Conservation (phyloP, 2,329 filamentous ascomycete genomes). For the Fusarium xyrophilum region DNA sequence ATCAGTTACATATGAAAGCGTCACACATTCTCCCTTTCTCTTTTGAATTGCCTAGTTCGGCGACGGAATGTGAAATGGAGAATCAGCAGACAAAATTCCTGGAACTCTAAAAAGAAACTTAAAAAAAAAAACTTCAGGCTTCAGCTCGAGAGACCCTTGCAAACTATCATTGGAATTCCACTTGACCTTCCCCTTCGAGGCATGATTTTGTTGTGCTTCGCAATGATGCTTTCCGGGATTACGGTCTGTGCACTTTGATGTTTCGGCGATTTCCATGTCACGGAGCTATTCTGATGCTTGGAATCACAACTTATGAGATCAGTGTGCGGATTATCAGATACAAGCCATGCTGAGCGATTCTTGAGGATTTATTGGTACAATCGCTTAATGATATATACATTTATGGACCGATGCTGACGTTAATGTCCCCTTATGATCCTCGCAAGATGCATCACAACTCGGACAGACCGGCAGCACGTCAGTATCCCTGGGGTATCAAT, state of each 20-base stretch:
- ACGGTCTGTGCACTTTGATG: conserved; percentile 6
- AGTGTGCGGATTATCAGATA: neutral
- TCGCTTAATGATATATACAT: neutral
- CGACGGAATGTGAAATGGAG: neutral
- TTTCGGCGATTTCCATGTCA: conserved; percentile 11
- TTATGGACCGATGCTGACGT: conserved; percentile 1
- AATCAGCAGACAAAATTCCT: neutral
- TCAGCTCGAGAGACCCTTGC: conserved; percentile 16
- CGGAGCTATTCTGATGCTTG: neutral
- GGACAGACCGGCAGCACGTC: conserved; percentile 35
- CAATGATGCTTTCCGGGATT: conserved; percentile 10
- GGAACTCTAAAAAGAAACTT: neutral
- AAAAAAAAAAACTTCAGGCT: neutral
- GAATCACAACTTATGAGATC: neutral
- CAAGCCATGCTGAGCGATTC: neutral
- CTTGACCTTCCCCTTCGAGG: conserved; percentile 1
- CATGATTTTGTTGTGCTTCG: neutral
- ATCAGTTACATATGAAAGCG: neutral
- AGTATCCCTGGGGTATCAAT: conserved; percentile 32
- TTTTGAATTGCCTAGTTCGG: neutral
- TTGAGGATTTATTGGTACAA: neutral
- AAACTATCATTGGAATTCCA: neutral
- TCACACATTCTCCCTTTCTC: neutral
- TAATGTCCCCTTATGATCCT: neutral
- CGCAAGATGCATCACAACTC: conserved; percentile 12